phyloP scores from a whole-genome alignment of 1,284 basidiomycete species.

The Apiotrichum sp. region DNA sequence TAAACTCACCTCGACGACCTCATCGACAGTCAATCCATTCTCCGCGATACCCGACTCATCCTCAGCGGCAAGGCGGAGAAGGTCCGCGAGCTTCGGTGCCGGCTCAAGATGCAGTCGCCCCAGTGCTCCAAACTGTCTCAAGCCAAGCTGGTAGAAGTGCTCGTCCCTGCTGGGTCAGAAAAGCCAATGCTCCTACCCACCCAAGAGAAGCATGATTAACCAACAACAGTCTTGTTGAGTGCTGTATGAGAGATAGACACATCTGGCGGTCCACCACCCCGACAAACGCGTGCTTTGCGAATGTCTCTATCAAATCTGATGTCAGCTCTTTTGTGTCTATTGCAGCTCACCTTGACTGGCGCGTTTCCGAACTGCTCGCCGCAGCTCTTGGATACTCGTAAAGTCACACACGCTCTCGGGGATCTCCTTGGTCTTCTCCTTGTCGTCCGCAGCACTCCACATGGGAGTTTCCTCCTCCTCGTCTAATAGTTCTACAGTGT shows the following conservation, averaged over 20 bases:
- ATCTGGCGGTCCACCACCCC: conserved; percentile 77
- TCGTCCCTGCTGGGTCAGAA: conserved; percentile 61
- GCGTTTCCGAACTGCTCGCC: conserved; percentile 56
- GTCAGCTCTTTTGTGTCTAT: neutral
- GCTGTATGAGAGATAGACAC: conserved; percentile 76
- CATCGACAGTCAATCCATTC: conserved; percentile 39
- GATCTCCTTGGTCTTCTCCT: conserved; percentile 54
- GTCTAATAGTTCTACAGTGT: conserved; percentile 1
- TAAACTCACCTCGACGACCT: conserved; percentile 63
- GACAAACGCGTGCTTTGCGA: conserved; percentile 85
- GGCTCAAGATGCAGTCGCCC: conserved; percentile 73
- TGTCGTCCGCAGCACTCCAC: conserved; percentile 15
- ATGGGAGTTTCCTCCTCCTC: conserved; percentile 24
- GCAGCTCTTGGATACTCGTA: conserved; percentile 67
- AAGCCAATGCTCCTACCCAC: conserved; percentile 50
- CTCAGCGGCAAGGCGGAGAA: conserved; percentile 74
- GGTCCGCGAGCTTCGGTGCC: conserved; percentile 62
- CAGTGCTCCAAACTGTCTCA: conserved; percentile 86
- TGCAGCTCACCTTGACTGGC: conserved; percentile 63
- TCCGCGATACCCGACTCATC: conserved; percentile 52
- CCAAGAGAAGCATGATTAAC: conserved; percentile 76
- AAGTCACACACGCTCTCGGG: conserved; percentile 72
- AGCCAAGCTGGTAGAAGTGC: conserved; percentile 87
- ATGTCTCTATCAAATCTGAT: conserved; percentile 71
- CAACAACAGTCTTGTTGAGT: conserved; percentile 80